Percentiles rank a stretch among this genome's conserved stretches.
Evolutionary conservation across 108 stramenopile species (phyloP).

Genomic region (Skeletonema costatum): DNA sequence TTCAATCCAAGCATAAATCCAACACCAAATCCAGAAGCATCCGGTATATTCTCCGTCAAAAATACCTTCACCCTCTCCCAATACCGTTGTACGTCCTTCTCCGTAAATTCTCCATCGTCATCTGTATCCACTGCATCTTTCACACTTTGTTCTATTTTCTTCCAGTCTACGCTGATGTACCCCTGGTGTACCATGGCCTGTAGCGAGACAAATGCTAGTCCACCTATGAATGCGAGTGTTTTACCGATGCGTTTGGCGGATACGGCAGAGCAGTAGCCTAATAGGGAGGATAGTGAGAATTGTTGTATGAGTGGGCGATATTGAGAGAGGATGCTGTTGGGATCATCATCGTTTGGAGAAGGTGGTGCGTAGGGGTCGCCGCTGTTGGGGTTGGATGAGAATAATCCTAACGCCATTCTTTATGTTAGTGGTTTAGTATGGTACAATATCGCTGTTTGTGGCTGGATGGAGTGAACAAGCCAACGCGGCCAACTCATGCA

Average conservation of each 20-base stretch:
- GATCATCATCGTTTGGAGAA: background rate
- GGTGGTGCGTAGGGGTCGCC: conserved; percentile 17
- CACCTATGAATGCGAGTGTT: conserved; percentile 70
- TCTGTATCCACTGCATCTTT: conserved; percentile 67
- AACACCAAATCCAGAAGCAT: conserved; percentile 82
- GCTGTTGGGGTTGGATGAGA: conserved; percentile 29
- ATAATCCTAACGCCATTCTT: background rate
- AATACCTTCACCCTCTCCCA: conserved; percentile 81
- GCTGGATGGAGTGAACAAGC: too few relatives aligned
- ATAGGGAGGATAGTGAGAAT: conserved; percentile 70
- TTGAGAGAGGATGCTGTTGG: conserved; percentile 9
- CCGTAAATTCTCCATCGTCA: conserved; percentile 40
- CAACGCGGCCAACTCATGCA: too few relatives aligned
- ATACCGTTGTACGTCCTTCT: conserved; percentile 68
- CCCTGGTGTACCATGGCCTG: conserved; percentile 73
- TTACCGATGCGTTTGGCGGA: conserved; percentile 87
- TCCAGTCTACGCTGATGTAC: conserved; percentile 89
- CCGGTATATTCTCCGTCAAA: conserved; percentile 77
- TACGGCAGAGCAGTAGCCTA: conserved; percentile 89
- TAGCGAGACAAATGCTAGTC: conserved; percentile 74
- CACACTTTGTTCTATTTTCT: conserved; percentile 68
- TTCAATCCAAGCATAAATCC: conserved; percentile 87
- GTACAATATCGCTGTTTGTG: too few relatives aligned
- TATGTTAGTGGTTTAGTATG: too few relatives aligned
- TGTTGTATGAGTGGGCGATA: conserved; percentile 56